Base-by-base conservation (phyloP, 768 basidiomycete genomes). In the Rhizopogon rudus region DNA sequence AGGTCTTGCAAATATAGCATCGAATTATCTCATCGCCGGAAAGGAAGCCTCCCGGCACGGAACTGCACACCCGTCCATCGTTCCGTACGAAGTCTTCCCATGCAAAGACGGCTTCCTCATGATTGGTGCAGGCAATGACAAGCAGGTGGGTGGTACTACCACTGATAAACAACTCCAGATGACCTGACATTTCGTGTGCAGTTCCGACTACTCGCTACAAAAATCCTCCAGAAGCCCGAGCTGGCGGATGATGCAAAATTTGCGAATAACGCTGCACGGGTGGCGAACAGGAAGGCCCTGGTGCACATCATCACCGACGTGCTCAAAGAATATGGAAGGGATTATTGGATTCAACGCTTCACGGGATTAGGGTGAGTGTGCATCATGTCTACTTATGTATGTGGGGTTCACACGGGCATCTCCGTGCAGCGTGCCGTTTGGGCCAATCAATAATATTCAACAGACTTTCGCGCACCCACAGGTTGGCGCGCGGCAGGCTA, bases 11-110 rank as follows among this genome's bases (percentile, higher is more conserved):
- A 96, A 96, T 65, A 91, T 97, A 56, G 94, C 90, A 2, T 92
- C 91, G 14, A 96, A 95, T 72, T 96, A 91, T 74, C 83, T 98
- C 52, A 87, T 97, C 53, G 81, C 90, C 10, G 89, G 87, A 14
- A 72, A 86, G 67, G 91, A 94, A 68, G 95, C 88, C 22, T 77
- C 79, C 33, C 77, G 95, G 52, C 85, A 92, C 68, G 95, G 95
- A n/a, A 97, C 95, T 29, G 83, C 90, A 0, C 95, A 98, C 68
- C 91, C 95, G 13, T 93, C 91, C 16, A 87, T 98, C 63, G 95
- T 94, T 6, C 93, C 93, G 2, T 96, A 95, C 72, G 91, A 94
- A 68, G 91, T 86, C 3, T 94, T 96, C 67, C 81, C 87, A 0
- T 96, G 93, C 66, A 80, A 83, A 64, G 85, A 93, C 62, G 91